phyloP scores from a whole-genome alignment of 2,329 filamentous ascomycete genomes.

The Bipolaris gigantea region DNA sequence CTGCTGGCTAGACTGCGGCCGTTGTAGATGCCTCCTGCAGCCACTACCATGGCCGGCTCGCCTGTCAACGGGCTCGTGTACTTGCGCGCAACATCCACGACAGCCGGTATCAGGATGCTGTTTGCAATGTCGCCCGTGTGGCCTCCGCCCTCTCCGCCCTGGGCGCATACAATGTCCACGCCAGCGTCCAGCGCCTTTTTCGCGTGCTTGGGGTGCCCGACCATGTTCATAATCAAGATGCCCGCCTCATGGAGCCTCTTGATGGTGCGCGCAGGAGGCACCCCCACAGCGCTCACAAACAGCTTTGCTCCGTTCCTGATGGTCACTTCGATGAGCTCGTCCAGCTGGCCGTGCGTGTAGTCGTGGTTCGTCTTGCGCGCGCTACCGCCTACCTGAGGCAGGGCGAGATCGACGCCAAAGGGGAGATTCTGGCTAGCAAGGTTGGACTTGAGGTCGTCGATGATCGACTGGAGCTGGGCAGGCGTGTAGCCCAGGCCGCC shows the following conservation, averaged over 20 bases:
- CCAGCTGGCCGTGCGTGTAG: conserved; percentile 86
- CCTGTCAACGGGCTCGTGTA: conserved; percentile 75
- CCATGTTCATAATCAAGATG: conserved; percentile 95
- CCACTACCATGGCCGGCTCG: conserved; percentile 75
- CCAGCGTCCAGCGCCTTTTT: conserved; percentile 83
- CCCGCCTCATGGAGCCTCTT: conserved; percentile 76
- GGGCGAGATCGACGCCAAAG: conserved; percentile 88
- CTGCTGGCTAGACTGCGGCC: conserved; percentile 78
- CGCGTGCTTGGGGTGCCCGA: conserved; percentile 88
- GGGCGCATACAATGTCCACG: conserved; percentile 88
- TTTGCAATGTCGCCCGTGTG: conserved; percentile 88
- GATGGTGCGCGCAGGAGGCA: conserved; percentile 75
- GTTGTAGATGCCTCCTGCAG: conserved; percentile 84
- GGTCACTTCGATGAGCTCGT: conserved; percentile 83
- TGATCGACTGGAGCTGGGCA: conserved; percentile 73
- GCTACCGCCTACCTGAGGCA: conserved; percentile 82
- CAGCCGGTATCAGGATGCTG: conserved; percentile 81
- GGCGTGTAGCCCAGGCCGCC: conserved; percentile 56
- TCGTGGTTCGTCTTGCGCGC: conserved; percentile 94
- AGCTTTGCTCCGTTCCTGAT: conserved; percentile 81
- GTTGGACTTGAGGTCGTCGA: conserved; percentile 80
- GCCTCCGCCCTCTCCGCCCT: conserved; percentile 90
- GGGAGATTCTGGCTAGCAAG: conserved; percentile 69
- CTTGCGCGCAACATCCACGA: conserved; percentile 77
- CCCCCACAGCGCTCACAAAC: conserved; percentile 86